Percentiles rank a stretch among this genome's conserved stretches.
phyloP scores from a whole-genome alignment of 2,329 filamentous ascomycete species.

The Fusarium tricinctum region DNA sequence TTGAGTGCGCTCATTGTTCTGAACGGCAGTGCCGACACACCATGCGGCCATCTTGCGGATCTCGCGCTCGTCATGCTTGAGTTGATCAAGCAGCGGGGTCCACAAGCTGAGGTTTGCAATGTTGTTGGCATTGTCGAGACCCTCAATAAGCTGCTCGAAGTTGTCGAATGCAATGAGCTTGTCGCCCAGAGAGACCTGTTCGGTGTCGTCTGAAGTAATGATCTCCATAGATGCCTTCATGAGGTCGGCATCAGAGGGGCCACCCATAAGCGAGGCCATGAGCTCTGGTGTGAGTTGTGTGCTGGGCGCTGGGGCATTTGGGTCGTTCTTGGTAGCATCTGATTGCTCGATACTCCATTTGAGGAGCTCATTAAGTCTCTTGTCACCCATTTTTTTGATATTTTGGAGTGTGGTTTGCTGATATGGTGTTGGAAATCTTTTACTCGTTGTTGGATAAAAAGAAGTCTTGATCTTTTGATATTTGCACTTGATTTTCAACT shows the following conservation, averaged over 20 bases:
- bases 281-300: conserved; percentile 75
- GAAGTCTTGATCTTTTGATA: conserved; percentile 23
- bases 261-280: conserved; percentile 83
- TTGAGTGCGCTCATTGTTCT: conserved; percentile 92
- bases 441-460: conserved; percentile 4
- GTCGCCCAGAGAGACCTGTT: conserved; percentile 75
- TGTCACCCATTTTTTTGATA: conserved; percentile 61
- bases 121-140: conserved; percentile 97
- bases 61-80: conserved; percentile 77
- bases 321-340: conserved; percentile 50
- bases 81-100: conserved; percentile 80
- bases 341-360: conserved; percentile 78
- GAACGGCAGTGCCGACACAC: conserved; percentile 94
- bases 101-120: conserved; percentile 83
- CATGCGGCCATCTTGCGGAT: conserved; percentile 90
- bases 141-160: conserved; percentile 92
- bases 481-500: conserved; percentile 35
- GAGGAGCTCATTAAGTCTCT: conserved; percentile 79
- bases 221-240: conserved; percentile 89
- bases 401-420: background rate
- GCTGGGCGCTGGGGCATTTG: conserved; percentile 52
- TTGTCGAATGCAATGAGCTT: conserved; percentile 92
- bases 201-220: conserved; percentile 72
- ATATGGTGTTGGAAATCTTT: background rate
- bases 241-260: conserved; percentile 88